Percentiles rank a stretch among this genome's conserved stretches.
These are phyloP conservation scores for Conoideocrella luteorostrata DNA, from an alignment of 2,329 filamentous ascomycete species.

Conservation along the genomic window DNA sequence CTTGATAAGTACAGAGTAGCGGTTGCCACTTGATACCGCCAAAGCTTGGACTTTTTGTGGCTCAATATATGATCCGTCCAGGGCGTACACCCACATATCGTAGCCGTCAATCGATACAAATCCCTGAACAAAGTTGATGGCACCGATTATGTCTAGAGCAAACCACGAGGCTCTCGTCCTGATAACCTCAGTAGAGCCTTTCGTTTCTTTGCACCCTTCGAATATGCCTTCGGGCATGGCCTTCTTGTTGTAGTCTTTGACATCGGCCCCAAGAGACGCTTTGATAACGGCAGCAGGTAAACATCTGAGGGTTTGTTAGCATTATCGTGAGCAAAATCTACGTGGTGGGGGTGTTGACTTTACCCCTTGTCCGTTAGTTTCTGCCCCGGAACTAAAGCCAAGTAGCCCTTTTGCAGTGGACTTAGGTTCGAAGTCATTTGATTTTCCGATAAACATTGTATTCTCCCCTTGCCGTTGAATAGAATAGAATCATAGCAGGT, in stretches of 20 bases:
- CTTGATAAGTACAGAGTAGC: constrained; percentile 45
- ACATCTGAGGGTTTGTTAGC: too few species aligned
- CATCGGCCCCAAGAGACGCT: constrained; percentile 23
- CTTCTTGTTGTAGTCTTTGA: constrained; percentile 19
- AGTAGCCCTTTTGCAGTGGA: constrained; percentile 22
- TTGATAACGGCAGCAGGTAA: constrained; percentile 34
- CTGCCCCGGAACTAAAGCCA: constrained; percentile 22
- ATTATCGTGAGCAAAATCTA: not conserved
- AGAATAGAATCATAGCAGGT: constrained; percentile 55
- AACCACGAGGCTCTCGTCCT: constrained; percentile 38
- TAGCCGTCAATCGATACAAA: constrained; percentile 47
- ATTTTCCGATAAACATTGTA: constrained; percentile 41
- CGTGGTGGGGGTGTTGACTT: constrained; percentile 2
- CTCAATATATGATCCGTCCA: constrained; percentile 48
- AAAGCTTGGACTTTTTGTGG: constrained; percentile 44
- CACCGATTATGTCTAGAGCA: constrained; percentile 49
- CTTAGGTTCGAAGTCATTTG: constrained; percentile 34
- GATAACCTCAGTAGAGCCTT: constrained; percentile 38
- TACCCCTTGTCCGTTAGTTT: constrained; percentile 37
- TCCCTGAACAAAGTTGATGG: constrained; percentile 38
- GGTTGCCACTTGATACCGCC: constrained; percentile 41
- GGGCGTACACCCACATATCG: constrained; percentile 46
- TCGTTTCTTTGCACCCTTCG: constrained; percentile 39
- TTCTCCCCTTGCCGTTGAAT: constrained; percentile 54
- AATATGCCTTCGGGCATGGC: constrained; percentile 37